Percentiles rank a stretch among this genome's conserved stretches.
Conservation (phyloP, 495 filamentous ascomycete genomes). For the Pyrenula massariospora region DNA sequence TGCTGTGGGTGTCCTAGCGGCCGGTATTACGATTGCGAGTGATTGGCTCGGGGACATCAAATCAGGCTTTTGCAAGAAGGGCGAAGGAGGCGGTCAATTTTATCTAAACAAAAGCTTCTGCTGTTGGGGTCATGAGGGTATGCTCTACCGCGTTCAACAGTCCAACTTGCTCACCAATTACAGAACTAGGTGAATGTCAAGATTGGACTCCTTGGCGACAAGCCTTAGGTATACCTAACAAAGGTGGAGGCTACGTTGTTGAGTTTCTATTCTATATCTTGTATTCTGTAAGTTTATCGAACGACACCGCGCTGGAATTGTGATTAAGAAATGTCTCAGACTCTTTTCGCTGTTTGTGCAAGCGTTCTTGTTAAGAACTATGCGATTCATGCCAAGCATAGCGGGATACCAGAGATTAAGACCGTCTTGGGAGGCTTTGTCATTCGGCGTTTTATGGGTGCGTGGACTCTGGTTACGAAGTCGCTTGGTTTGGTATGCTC, state of each 20-base stretch:
- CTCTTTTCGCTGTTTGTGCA: slow-evolving; percentile 64
- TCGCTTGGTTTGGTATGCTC: slow-evolving; percentile 70
- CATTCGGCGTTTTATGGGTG: slow-evolving; percentile 79
- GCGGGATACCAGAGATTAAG: slow-evolving; percentile 97
- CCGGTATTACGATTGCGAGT: slow-evolving; percentile 80
- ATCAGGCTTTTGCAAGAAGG: slow-evolving; percentile 72
- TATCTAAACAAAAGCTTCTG: slow-evolving; percentile 88
- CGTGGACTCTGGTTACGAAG: slow-evolving; percentile 89
- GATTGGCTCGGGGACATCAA: slow-evolving; percentile 94
- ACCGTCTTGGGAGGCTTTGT: slow-evolving; percentile 92
- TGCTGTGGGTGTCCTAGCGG: slow-evolving; percentile 72
- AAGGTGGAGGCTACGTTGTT: slow-evolving; percentile 60
- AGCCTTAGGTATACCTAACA: slow-evolving; percentile 53
- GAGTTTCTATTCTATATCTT: slow-evolving; percentile 79
- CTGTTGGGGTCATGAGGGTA: slow-evolving; percentile 79
- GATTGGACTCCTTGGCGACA: slow-evolving; percentile 81
- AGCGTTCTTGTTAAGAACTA: slow-evolving; percentile 72
- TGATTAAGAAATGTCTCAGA: slow-evolving; percentile 35
- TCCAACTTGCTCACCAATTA: slow-evolving; percentile 1
- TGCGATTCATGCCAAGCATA: slow-evolving; percentile 84
- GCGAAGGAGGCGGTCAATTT: slow-evolving; percentile 66
- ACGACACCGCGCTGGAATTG: slow-evolving; percentile 2
- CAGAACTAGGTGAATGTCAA: slow-evolving; percentile 58
- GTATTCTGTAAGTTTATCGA: slow-evolving; percentile 53
- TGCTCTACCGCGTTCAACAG: slow-evolving; percentile 4